A percentile compares a stretch with the other conserved stretches of the same genome.
phyloP scores from a whole-genome alignment of 768 basidiomycete genomes.

The Lactarius trivialis region DNA sequence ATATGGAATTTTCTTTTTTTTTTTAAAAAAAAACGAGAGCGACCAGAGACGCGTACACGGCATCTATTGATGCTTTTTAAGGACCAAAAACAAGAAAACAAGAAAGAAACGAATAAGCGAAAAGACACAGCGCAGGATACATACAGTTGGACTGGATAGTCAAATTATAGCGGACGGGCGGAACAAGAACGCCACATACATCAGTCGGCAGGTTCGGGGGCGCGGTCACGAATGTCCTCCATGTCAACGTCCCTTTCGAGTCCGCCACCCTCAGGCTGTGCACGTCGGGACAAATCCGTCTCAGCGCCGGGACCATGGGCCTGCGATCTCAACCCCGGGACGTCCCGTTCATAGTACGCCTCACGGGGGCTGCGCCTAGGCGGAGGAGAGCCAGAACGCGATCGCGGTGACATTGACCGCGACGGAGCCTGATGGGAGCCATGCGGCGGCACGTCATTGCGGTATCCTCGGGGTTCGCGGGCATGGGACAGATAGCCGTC shows the following conservation, averaged over 20 bases:
- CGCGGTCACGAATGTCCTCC: conserved; percentile 18
- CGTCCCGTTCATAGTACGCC: conserved; percentile 13
- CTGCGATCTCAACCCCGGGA: conserved; percentile 2
- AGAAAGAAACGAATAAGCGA: background rate
- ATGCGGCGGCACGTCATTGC: conserved; percentile 11
- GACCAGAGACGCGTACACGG: conserved; percentile 7
- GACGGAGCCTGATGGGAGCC: conserved; percentile 14
- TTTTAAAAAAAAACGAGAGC: background rate
- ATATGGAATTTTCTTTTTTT: background rate
- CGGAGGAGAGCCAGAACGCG: conserved; percentile 19
- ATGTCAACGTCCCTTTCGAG: conserved; percentile 19
- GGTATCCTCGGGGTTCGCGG: conserved; percentile 17
- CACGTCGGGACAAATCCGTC: conserved; percentile 9
- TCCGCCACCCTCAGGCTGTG: conserved; percentile 10
- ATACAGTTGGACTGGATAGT: background rate
- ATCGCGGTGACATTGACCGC: conserved; percentile 19
- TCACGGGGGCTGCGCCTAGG: conserved; percentile 17
- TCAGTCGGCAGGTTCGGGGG: conserved; percentile 19
- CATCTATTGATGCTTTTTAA: conserved; percentile 13
- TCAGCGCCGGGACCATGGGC: conserved; percentile 5
- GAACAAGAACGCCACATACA: conserved; percentile 8
- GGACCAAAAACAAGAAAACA: background rate
- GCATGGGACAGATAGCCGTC: conserved; percentile 18
- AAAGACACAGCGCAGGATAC: background rate
- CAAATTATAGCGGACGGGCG: conserved; percentile 2